A percentile compares a stretch with the other conserved stretches of the same genome.
phyloP scores from a whole-genome alignment of 768 basidiomycete genomes.

The Panaeolus cyanescens region DNA sequence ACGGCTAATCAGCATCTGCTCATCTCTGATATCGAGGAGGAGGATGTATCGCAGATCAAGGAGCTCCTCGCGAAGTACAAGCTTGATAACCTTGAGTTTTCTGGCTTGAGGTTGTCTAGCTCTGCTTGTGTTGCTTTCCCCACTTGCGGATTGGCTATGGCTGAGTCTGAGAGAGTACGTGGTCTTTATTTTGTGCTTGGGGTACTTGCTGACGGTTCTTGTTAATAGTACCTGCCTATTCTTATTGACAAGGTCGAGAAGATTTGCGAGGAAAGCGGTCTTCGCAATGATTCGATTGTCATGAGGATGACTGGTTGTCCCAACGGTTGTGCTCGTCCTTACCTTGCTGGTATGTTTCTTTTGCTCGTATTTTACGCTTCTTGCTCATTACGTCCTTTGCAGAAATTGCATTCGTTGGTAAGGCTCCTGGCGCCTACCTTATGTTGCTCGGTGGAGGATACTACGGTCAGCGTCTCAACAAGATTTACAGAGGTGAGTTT shows the following conservation, averaged over 20 bases:
- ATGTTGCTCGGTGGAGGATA: constrained; percentile 98
- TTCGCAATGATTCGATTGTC: constrained; percentile 92
- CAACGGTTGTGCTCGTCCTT: constrained; percentile 92
- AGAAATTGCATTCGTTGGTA: constrained; percentile 97
- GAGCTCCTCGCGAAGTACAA: constrained; percentile 79
- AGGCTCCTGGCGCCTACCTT: constrained; percentile 88
- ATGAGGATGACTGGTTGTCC: constrained; percentile 99
- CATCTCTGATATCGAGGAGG: constrained; percentile 77
- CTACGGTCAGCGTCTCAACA: constrained; percentile 92
- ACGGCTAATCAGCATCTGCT: constrained; percentile 96
- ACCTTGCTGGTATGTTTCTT: constrained; percentile 69
- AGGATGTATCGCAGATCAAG: constrained; percentile 80
- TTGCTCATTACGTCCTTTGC: constrained; percentile 11
- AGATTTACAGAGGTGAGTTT: constrained; percentile 81
- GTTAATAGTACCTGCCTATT: constrained; percentile 81
- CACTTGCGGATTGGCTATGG: constrained; percentile 71
- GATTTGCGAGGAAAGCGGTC: constrained; percentile 90
- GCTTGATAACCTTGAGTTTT: constrained; percentile 82
- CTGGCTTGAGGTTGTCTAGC: constrained; percentile 81
- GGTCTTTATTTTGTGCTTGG: background rate
- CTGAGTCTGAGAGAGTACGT: constrained; percentile 56
- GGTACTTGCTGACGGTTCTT: background rate
- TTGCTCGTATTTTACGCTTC: background rate
- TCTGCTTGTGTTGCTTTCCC: constrained; percentile 99
- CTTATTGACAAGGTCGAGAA: constrained; percentile 94